Evolutionary conservation across 2,329 filamentous ascomycete genomes (phyloP).

Genomic region (Exophiala xenobiotica): DNA sequence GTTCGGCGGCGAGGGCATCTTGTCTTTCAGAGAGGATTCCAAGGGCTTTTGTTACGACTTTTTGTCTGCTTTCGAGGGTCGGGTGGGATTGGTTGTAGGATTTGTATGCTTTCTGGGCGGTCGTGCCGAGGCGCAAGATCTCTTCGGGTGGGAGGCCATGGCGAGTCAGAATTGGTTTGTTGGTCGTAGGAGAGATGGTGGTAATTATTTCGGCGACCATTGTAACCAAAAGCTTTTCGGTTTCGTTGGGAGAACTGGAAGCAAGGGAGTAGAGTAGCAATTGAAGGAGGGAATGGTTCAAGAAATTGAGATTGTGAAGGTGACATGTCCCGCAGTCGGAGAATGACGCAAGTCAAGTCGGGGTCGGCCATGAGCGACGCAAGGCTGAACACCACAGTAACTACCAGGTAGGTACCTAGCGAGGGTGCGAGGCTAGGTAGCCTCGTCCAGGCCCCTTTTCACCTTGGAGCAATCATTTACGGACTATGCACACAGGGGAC

Average conservation of each 20-base stretch:
- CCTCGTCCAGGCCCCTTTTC: too few relatives aligned
- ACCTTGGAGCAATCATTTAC: too few relatives aligned
- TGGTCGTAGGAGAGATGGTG: slow-evolving; percentile 89
- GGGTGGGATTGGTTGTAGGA: slow-evolving; percentile 77
- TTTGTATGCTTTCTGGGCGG: slow-evolving; percentile 72
- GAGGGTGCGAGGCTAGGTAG: too few relatives aligned
- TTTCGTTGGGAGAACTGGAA: too few relatives aligned
- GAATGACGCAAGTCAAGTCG: slow-evolving; percentile 1
- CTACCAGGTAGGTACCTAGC: too few relatives aligned
- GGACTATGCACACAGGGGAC: too few relatives aligned
- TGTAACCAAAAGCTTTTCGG: too few relatives aligned
- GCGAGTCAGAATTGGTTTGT: slow-evolving; percentile 77
- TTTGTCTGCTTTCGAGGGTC: slow-evolving; percentile 70
- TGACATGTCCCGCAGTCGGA: background rate
- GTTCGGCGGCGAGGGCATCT: slow-evolving; percentile 77
- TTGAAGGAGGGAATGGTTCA: background rate
- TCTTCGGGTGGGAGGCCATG: slow-evolving; percentile 71
- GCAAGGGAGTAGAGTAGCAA: background rate
- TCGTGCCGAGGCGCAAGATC: slow-evolving; percentile 67
- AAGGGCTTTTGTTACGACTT: slow-evolving; percentile 77
- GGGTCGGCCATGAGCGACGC: background rate
- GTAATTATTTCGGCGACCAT: slow-evolving; percentile 60
- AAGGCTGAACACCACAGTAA: background rate
- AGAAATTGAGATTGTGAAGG: background rate
- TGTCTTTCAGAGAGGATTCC: slow-evolving; percentile 67